A percentile compares a stretch with the other conserved stretches of the same genome.
These are phyloP conservation scores for Otatea glauca DNA, from an alignment of 176 grass and related monocot genomes.

Conservation along the genomic window DNA sequence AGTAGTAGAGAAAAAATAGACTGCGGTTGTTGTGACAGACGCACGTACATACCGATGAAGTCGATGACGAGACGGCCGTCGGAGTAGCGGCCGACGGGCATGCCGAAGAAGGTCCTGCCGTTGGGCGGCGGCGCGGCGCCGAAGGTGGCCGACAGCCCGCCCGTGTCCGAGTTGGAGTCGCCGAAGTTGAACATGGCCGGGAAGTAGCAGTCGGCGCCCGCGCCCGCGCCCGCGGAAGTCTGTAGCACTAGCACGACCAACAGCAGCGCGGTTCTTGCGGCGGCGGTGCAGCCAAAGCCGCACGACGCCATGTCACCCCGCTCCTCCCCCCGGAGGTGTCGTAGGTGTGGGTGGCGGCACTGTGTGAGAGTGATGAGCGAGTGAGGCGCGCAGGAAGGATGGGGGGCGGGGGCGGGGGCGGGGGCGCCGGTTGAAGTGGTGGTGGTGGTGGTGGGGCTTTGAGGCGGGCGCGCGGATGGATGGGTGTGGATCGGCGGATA, in stretches of 20 bases:
- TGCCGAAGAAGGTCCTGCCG: constrained; percentile 90
- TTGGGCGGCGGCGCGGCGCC: constrained; percentile 87
- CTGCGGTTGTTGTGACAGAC: not conserved
- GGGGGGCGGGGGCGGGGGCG: not conserved
- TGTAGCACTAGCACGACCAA: not conserved
- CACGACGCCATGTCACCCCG: constrained; percentile 5
- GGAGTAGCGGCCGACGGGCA: constrained; percentile 76
- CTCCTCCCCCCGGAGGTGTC: not conserved
- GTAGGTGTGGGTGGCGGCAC: not conserved
- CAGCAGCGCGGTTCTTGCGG: constrained; percentile 16
- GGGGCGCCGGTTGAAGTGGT: not conserved
- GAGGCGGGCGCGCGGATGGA: not conserved
- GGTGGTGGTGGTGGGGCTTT: not conserved
- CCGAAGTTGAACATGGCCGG: constrained; percentile 94
- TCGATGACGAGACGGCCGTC: constrained; percentile 92
- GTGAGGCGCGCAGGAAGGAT: not conserved
- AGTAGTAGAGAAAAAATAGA: no score
- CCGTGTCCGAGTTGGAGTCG: constrained; percentile 93
- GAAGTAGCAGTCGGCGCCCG: constrained; percentile 61
- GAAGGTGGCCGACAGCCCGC: constrained; percentile 78
- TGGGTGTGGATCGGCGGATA: not conserved
- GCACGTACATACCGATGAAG: constrained; percentile 69
- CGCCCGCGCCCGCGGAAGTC: not conserved
- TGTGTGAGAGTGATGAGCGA: not conserved
- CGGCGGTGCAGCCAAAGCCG: not conserved